Conservation (phyloP, 768 basidiomycete genomes). For the Lanmaoa pseudosensibilis region DNA sequence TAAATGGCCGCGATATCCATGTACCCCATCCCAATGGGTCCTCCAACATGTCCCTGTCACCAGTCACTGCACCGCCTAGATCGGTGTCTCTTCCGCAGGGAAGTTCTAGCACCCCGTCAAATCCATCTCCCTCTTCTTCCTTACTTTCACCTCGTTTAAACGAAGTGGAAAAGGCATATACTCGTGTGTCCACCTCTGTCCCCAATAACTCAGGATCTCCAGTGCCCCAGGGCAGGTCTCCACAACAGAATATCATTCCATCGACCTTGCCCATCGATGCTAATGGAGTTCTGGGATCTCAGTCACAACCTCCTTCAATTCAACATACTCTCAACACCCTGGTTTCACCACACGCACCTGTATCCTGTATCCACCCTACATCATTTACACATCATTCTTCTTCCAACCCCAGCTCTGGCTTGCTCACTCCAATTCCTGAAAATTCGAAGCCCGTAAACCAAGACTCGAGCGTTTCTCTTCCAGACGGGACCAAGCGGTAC, state of each 20-base stretch:
- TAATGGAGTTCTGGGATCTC: background rate
- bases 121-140: background rate
- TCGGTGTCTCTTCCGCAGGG: conserved; percentile 21
- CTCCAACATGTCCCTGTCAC: conserved; percentile 1
- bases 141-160: conserved; percentile 22
- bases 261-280: background rate
- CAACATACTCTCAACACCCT: conserved; percentile 25
- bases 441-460: conserved; percentile 46
- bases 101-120: conserved; percentile 8
- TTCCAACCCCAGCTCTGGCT: conserved; percentile 16
- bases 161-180: conserved; percentile 10
- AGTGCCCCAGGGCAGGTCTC: conserved; percentile 3
- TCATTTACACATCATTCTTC: conserved; percentile 22
- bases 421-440: conserved; percentile 31
- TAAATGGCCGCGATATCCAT: conserved; percentile 9
- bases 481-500: conserved; percentile 76
- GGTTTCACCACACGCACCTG: conserved; percentile 12
- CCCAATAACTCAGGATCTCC: conserved; percentile 3
- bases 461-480: conserved; percentile 68
- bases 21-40: background rate
- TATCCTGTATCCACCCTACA: conserved; percentile 9
- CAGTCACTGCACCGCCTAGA: conserved; percentile 22
- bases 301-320: conserved; percentile 6
- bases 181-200: conserved; percentile 6
- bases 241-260: conserved; percentile 7